Percentiles rank a stretch among this genome's conserved stretches.
Evolutionary conservation across 305 asterid genomes (phyloP).

Genomic region (Solanum hybrid): DNA sequence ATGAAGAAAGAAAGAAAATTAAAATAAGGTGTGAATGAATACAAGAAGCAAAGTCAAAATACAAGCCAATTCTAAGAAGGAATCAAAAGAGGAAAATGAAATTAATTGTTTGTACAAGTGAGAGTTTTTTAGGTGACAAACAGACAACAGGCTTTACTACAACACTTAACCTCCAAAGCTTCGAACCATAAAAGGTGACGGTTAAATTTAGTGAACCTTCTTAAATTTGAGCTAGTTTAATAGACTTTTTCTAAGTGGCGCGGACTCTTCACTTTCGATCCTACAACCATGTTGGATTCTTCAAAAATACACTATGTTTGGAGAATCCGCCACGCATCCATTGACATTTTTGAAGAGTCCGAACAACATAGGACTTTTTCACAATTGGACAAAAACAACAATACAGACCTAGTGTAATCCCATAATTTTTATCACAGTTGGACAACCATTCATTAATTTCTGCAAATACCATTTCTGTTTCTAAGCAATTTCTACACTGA

Average conservation of each 20-base stretch:
- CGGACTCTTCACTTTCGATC: neutral
- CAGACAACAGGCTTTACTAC: neutral
- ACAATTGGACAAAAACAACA: neutral
- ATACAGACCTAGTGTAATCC: neutral
- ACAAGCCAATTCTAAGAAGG: neutral
- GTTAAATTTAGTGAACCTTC: neutral
- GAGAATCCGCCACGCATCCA: neutral
- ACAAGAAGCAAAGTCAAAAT: neutral
- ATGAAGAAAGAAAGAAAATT: neutral
- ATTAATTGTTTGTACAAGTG: neutral
- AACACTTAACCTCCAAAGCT: neutral
- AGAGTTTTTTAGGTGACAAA: neutral
- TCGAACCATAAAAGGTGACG: neutral
- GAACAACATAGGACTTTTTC: neutral
- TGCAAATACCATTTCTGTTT: neutral
- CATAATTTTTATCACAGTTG: neutral
- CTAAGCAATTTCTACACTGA: neutral
- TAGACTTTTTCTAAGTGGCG: neutral
- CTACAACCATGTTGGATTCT: neutral
- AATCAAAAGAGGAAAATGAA: neutral
- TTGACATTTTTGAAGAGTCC: neutral
- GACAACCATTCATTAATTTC: neutral
- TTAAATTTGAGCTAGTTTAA: neutral
- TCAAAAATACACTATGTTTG: neutral
- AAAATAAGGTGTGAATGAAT: neutral